Evolutionary conservation across 192 early-diverging fungal genomes (phyloP).

Genomic region (Radiomyces spectabilis): DNA sequence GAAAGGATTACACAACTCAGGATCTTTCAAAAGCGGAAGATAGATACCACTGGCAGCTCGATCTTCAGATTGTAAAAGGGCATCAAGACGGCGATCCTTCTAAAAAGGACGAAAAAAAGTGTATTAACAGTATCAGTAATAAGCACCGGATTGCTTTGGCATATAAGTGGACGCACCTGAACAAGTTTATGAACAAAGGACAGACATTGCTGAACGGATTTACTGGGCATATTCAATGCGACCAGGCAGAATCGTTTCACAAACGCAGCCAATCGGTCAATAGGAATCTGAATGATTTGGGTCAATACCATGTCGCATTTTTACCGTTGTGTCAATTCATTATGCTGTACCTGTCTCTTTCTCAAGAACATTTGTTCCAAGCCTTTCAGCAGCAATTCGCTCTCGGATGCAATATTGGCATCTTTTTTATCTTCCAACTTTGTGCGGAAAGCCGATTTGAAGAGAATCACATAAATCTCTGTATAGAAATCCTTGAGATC

Average conservation of each 20-base stretch:
- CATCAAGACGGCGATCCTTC: conserved; percentile 45
- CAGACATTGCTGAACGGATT: conserved; percentile 65
- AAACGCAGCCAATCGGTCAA: conserved; percentile 81
- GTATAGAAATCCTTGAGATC: conserved; percentile 90
- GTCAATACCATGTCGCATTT: background rate
- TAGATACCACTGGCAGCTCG: conserved; percentile 70
- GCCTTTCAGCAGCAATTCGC: conserved; percentile 74
- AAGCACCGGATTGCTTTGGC: background rate
- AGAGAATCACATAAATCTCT: conserved; percentile 73
- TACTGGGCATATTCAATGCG: conserved; percentile 69
- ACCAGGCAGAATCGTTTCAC: conserved; percentile 72
- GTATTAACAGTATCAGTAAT: background rate
- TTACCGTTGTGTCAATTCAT: background rate
- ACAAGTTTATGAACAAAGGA: conserved; percentile 52
- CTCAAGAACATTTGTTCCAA: conserved; percentile 85
- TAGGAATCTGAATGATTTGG: conserved; percentile 50
- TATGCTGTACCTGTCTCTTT: conserved; percentile 40
- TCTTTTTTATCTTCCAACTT: conserved; percentile 48
- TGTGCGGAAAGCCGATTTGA: conserved; percentile 59
- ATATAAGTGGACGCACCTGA: conserved; percentile 30
- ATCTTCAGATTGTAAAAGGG: conserved; percentile 45
- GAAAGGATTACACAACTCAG: conserved; percentile 93
- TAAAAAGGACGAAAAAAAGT: conserved; percentile 8
- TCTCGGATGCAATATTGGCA: conserved; percentile 52
- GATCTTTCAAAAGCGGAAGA: conserved; percentile 72